Evolutionary conservation across 768 basidiomycete species (phyloP).

Genomic region (Collybia mongolica): DNA sequence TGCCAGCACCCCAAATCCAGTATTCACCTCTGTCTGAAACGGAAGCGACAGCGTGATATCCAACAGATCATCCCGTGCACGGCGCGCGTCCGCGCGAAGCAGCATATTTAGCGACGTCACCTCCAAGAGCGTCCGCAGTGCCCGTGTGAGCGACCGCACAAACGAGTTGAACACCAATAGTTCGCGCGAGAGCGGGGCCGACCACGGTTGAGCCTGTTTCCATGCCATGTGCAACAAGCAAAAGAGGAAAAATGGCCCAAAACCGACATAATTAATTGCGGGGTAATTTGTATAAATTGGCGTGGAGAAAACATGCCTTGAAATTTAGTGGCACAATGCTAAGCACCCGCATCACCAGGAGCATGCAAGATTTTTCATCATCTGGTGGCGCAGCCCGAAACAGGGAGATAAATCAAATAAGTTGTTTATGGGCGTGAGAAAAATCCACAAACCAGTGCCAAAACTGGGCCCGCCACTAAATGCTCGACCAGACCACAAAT

Average conservation of each 20-base stretch:
- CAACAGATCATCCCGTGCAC: conserved; percentile 85
- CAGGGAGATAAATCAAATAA: conserved; percentile 18
- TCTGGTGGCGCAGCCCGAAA: conserved; percentile 43
- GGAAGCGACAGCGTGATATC: conserved; percentile 92
- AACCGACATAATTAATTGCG: neutral
- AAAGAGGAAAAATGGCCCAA: neutral
- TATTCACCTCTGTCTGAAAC: conserved; percentile 96
- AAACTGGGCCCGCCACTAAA: conserved; percentile 96
- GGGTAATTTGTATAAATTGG: conserved; percentile 4
- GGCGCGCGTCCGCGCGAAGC: conserved; percentile 82
- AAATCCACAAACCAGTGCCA: conserved; percentile 66
- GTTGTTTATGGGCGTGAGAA: conserved; percentile 28
- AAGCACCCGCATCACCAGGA: conserved; percentile 94
- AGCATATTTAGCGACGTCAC: conserved; percentile 92
- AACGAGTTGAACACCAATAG: conserved; percentile 98
- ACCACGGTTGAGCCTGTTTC: conserved; percentile 83
- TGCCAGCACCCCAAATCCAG: conserved; percentile 94
- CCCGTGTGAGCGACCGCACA: conserved; percentile 86
- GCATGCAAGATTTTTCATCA: conserved; percentile 91
- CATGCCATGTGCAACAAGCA: conserved; percentile 7
- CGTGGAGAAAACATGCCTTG: conserved; percentile 57
- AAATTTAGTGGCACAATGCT: conserved; percentile 95
- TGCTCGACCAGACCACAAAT: conserved; percentile 82
- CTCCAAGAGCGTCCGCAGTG: conserved; percentile 87
- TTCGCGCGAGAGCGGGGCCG: conserved; percentile 94